Conservation (phyloP, 306 rosid genomes). For the Quercus agrifolia region DNA sequence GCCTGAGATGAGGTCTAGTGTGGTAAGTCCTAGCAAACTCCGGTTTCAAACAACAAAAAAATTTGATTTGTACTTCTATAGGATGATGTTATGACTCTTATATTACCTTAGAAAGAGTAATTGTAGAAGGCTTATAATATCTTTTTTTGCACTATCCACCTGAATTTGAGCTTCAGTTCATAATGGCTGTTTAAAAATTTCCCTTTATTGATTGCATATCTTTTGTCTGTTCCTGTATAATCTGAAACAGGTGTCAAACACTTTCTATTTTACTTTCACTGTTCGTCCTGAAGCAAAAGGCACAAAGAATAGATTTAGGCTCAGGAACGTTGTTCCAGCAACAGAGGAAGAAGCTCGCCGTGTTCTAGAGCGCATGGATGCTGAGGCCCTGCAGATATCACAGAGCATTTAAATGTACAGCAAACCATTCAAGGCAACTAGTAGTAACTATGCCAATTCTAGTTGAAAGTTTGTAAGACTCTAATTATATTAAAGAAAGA, state of each 20-base stretch:
- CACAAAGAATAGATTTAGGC: constrained; percentile 43
- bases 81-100: not conserved
- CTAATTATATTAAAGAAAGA: not conserved
- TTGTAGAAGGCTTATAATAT: not conserved
- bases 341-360: constrained; percentile 94
- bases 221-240: not conserved
- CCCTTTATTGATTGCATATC: not conserved
- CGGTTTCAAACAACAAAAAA: not conserved
- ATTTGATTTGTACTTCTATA: not conserved
- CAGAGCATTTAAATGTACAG: not conserved
- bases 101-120: not conserved
- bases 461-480: not conserved
- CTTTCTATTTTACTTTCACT: constrained; percentile 83
- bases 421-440: constrained; percentile 18
- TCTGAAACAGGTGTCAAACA: constrained; percentile 64
- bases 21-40: constrained; percentile 47
- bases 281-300: constrained; percentile 81
- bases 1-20: constrained; percentile 87
- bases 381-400: constrained; percentile 45
- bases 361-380: constrained; percentile 76
- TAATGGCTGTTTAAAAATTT: not conserved
- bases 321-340: constrained; percentile 82
- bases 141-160: not conserved
- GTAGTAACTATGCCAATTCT: not conserved
- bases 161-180: not conserved